phyloP scores from a whole-genome alignment of 2,329 filamentous ascomycete genomes.

The Diaporthe australafricana region DNA sequence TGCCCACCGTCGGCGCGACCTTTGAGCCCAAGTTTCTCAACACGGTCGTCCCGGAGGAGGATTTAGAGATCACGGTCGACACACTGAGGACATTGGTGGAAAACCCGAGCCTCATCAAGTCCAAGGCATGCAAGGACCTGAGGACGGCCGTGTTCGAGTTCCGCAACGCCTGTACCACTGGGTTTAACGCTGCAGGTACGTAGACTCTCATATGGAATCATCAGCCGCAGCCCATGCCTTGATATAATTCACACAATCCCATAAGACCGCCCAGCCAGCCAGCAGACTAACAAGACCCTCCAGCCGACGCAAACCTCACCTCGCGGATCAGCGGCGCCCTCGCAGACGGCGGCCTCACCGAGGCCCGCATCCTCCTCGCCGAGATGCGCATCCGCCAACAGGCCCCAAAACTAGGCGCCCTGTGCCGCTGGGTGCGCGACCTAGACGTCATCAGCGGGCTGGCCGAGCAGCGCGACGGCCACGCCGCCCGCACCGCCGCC shows the following conservation, averaged over 20 bases:
- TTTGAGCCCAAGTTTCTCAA: constrained; percentile 31
- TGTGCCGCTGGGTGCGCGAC: constrained; percentile 80
- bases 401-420: constrained; percentile 73
- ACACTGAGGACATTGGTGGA: constrained; percentile 41
- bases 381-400: constrained; percentile 78
- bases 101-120: constrained; percentile 74
- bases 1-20: constrained; percentile 19
- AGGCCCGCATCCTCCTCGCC: constrained; percentile 73
- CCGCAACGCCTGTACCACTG: constrained; percentile 75
- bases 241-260: neutral
- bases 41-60: constrained; percentile 36
- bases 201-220: neutral
- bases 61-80: constrained; percentile 37
- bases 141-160: constrained; percentile 77
- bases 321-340: constrained; percentile 74
- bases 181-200: constrained; percentile 65
- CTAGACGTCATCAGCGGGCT: constrained; percentile 76
- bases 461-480: constrained; percentile 64
- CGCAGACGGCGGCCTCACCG: constrained; percentile 72
- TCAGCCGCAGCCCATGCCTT: no score
- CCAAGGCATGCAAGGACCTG: constrained; percentile 74
- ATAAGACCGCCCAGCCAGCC: neutral
- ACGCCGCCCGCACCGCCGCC: constrained; percentile 53
- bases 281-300: constrained; percentile 26
- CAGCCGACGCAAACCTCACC: constrained; percentile 71